Conservation (phyloP, 768 basidiomycete genomes). For the Tulasnella sp. region DNA sequence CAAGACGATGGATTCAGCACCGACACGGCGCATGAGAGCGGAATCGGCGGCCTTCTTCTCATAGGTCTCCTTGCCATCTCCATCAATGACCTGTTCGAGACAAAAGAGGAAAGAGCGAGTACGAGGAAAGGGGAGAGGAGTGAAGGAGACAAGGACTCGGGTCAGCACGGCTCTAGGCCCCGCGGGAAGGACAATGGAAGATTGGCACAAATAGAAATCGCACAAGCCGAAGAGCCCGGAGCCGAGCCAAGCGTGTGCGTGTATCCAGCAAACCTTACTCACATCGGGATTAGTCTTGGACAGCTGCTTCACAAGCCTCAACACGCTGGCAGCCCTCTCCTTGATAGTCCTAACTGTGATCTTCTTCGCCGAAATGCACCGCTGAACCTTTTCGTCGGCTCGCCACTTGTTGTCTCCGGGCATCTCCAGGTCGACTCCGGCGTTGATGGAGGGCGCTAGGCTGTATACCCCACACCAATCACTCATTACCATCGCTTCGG, state of each 20-base stretch:
- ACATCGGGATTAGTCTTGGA: slow-evolving; percentile 63
- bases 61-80: slow-evolving; percentile 61
- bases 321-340: slow-evolving; percentile 31
- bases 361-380: slow-evolving; percentile 45
- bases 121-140: too few relatives aligned
- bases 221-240: slow-evolving; percentile 33
- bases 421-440: slow-evolving; percentile 64
- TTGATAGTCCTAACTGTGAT: slow-evolving; percentile 33
- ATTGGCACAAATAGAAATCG: not conserved
- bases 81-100: slow-evolving; percentile 39
- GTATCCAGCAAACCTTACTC: slow-evolving; percentile 35
- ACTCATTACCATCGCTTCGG: slow-evolving; percentile 57
- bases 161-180: slow-evolving; percentile 32
- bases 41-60: slow-evolving; percentile 60
- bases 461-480: slow-evolving; percentile 54
- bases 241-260: not conserved
- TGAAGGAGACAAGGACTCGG: too few relatives aligned
- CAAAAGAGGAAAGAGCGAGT: slow-evolving; percentile 51
- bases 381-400: slow-evolving; percentile 24
- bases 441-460: slow-evolving; percentile 39
- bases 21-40: slow-evolving; percentile 53
- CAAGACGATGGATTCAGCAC: slow-evolving; percentile 55
- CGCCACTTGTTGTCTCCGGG: slow-evolving; percentile 42
- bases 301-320: not conserved
- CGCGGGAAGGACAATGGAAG: too few relatives aligned